A percentile compares a stretch with the other conserved stretches of the same genome.
These are phyloP conservation scores for Leucoagaricus sp. DNA, from an alignment of 1,284 basidiomycete genomes.

Conservation along the genomic window DNA sequence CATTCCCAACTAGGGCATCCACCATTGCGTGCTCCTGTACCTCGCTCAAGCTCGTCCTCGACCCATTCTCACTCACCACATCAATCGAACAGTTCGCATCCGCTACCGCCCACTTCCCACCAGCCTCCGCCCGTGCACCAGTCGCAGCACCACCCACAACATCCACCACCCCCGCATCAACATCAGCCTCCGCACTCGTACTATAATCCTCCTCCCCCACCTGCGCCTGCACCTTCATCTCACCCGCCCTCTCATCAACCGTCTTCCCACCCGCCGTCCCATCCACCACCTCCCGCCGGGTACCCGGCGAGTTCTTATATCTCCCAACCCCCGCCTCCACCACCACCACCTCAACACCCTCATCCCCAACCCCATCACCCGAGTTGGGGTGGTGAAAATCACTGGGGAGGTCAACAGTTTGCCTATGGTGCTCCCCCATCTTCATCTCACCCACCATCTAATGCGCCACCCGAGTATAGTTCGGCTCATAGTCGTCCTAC, in stretches of 20 bases:
- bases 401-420: constrained; percentile 5
- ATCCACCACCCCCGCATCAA: constrained; percentile 15
- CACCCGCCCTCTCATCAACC: background rate
- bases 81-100: constrained; percentile 21
- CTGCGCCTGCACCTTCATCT: background rate
- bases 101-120: constrained; percentile 18
- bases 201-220: constrained; percentile 13
- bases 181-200: constrained; percentile 8
- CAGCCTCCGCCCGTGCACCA: constrained; percentile 17
- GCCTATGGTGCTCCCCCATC: constrained; percentile 21
- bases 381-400: constrained; percentile 4
- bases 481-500: constrained; percentile 18
- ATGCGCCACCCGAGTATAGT: constrained; percentile 17
- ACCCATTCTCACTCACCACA: constrained; percentile 16
- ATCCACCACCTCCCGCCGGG: constrained; percentile 16
- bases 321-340: constrained; percentile 20
- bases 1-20: constrained; percentile 8
- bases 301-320: constrained; percentile 10
- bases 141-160: constrained; percentile 16
- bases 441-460: constrained; percentile 21
- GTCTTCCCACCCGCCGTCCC: constrained; percentile 17
- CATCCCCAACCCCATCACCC: constrained; percentile 11
- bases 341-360: constrained; percentile 21
- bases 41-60: constrained; percentile 13
- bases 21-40: constrained; percentile 8